Evolutionary conservation across 345 rosid species (phyloP), one percentile per base, ranked within the genome.

Genomic region (Carallia brachiata): DNA sequence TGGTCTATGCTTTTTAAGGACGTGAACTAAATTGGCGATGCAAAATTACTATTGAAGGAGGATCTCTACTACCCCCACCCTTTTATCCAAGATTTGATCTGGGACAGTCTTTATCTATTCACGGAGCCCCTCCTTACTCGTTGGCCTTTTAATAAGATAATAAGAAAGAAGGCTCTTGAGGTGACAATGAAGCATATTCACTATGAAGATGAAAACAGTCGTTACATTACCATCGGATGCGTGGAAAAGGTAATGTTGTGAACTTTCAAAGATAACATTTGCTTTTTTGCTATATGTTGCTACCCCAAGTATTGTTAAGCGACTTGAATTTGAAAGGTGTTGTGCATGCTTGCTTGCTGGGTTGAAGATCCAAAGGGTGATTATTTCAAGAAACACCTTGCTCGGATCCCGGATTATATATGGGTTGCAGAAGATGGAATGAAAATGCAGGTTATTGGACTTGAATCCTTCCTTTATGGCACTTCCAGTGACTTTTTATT

Each of bases 351-450:
- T 28, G 79, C 84, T 61, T 81, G 84, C 60, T 81, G 81, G 84
- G 81, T 75, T 4, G 84, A 78, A 55, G 80, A 78, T 70, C 82
- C 82, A 0, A 58, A 78, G 44, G 86, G 90, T 3, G 78, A 78
- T 69, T 75, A 77, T 70, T 80, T 88, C 79, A 89, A 90, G 83
- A 90, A 90, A 63, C 98, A 94, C 75, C 88, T 93, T 28, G 63
- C 95, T 39, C 82, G 97, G 76, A 70, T 91, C 32, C 75, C 91
- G 0, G 98, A 94, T 77, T 94, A 86, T 72, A 61, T 90, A 55
- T 94, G 96, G 98, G 78, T 91, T 66, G 97, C 90, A 55, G 97
- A 94, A 80, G 98, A 94, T 80, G 98, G 97, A 76, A 88, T 94
- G 87, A 94, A 91, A 81, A 23, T 23, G 23, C 23, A 23, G 23